Evolutionary conservation across 805 yeast species (phyloP).

Genomic region (Dipodascus albidus): DNA sequence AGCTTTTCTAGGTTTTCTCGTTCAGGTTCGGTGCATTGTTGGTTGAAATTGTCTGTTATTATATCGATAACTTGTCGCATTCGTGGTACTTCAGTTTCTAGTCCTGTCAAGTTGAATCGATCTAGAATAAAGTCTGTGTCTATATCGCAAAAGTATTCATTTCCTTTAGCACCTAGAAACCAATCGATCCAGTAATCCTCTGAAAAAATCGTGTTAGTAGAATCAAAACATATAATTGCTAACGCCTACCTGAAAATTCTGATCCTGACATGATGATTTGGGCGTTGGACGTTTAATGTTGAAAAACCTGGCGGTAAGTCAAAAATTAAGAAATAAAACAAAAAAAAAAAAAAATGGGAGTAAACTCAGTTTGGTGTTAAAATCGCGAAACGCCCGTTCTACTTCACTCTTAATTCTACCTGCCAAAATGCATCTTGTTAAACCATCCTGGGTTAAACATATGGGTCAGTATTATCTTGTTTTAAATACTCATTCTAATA

Average conservation of each 20-base stretch:
- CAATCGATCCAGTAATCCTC: conserved; percentile 87
- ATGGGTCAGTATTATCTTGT: conserved; percentile 26
- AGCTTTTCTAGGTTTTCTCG: conserved; percentile 46
- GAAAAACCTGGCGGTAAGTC: background rate
- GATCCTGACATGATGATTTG: conserved; percentile 1
- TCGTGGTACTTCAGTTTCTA: conserved; percentile 71
- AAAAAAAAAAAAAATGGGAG: background rate
- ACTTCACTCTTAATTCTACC: background rate
- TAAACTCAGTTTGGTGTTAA: background rate
- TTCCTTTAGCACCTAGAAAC: conserved; percentile 82
- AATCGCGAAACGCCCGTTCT: background rate
- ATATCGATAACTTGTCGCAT: conserved; percentile 74
- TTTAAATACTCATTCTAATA: background rate
- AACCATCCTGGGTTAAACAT: conserved; percentile 65
- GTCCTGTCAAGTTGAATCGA: conserved; percentile 84
- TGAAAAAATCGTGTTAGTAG: background rate
- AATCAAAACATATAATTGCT: background rate
- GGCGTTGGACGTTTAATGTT: background rate
- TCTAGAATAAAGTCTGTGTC: conserved; percentile 88
- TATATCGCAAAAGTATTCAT: conserved; percentile 90
- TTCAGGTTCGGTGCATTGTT: conserved; percentile 43
- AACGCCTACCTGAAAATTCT: background rate
- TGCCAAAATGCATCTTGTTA: conserved; percentile 45
- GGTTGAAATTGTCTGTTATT: conserved; percentile 28
- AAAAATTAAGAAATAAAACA: background rate